Conservation (phyloP, 257 asterid genomes). For the Forsythia suspensa region DNA sequence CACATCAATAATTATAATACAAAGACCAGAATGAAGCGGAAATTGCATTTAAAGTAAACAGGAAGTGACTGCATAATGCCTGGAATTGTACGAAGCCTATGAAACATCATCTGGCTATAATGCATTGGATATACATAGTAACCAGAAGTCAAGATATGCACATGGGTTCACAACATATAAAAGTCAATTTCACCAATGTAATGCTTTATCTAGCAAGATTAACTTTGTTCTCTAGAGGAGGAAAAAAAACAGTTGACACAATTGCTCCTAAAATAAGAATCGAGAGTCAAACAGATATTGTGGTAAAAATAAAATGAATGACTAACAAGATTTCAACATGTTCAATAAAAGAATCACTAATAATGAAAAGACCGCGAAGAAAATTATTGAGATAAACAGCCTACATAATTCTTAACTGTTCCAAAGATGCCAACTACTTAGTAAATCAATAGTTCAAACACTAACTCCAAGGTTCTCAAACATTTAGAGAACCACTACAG, state of each 20-base stretch:
- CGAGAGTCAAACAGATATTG: background rate
- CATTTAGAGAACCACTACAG: background rate
- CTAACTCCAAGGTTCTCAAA: background rate
- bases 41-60: background rate
- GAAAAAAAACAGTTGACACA: background rate
- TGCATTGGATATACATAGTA: too few species aligned
- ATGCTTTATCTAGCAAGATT: background rate
- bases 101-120: too few species aligned
- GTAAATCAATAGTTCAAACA: background rate
- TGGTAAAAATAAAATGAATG: background rate
- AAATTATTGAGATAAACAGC: conserved; percentile 7
- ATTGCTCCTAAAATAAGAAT: background rate
- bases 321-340: background rate
- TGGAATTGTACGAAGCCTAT: background rate
- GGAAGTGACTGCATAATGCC: background rate
- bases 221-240: conserved; percentile 1
- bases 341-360: background rate
- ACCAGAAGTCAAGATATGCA: background rate
- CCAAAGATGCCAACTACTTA: conserved; percentile 8
- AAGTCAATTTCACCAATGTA: background rate
- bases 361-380: background rate
- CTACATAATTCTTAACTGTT: conserved; percentile 1
- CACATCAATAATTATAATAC: conserved; percentile 12
- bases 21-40: background rate
- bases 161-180: background rate